A percentile compares a stretch with the other conserved stretches of the same genome.
phyloP scores from a whole-genome alignment of 1,284 basidiomycete species.

The Ceratobasidium papillatum region DNA sequence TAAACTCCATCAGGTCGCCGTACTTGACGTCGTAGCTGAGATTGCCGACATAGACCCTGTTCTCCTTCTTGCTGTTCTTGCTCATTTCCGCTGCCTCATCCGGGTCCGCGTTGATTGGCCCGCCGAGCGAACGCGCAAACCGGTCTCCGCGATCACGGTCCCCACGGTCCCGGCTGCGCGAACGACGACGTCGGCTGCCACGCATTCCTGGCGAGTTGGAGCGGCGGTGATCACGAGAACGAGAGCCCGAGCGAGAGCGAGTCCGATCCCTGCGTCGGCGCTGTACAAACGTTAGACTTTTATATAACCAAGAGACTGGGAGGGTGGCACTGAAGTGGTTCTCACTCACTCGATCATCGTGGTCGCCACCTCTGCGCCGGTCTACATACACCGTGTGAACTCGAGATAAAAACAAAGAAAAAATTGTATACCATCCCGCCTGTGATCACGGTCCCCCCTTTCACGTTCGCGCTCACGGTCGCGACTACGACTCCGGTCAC shows the following conservation, averaged over 20 bases:
- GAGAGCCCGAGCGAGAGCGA: constrained; percentile 67
- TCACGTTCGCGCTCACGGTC: constrained; percentile 45
- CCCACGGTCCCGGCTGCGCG: constrained; percentile 61
- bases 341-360: constrained; percentile 39
- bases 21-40: constrained; percentile 98
- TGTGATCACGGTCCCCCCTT: constrained; percentile 49
- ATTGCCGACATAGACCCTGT: constrained; percentile 98
- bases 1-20: constrained; percentile 96
- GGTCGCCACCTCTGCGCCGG: constrained; percentile 21
- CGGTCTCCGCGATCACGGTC: constrained; percentile 46
- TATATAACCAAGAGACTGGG: background rate
- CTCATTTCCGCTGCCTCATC: constrained; percentile 91
- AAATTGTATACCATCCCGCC: constrained; percentile 30
- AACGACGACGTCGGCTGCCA: constrained; percentile 62
- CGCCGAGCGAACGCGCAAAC: constrained; percentile 70
- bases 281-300: constrained; percentile 24
- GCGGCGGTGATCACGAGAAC: constrained; percentile 59
- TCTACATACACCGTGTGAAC: constrained; percentile 17
- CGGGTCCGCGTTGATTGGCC: constrained; percentile 89
- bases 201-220: constrained; percentile 65
- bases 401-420: background rate
- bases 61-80: constrained; percentile 95
- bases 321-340: constrained; percentile 35
- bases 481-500: constrained; percentile 48
- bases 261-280: constrained; percentile 48